Conservation (phyloP, 1,284 basidiomycete genomes). For the Meripilus lineatus region DNA sequence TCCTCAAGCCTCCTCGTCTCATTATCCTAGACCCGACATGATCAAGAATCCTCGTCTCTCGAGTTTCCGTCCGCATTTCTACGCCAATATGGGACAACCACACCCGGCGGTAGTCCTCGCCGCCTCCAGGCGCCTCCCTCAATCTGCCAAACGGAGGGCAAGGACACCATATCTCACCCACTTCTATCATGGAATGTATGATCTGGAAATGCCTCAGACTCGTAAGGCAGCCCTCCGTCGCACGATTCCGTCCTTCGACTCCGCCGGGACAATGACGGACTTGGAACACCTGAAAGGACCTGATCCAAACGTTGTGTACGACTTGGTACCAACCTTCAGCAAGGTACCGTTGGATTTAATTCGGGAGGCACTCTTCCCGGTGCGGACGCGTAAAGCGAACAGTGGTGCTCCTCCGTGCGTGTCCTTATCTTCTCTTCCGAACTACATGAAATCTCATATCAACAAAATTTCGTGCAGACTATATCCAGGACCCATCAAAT, state of each 20-base stretch:
- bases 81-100: neutral
- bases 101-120: slow-evolving; percentile 2
- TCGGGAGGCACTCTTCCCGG: slow-evolving; percentile 4
- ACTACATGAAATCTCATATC: neutral
- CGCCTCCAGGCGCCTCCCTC: slow-evolving; percentile 4
- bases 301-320: neutral
- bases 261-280: no score
- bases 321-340: neutral
- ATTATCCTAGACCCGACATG: neutral
- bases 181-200: neutral
- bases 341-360: neutral
- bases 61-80: neutral
- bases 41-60: slow-evolving; percentile 2
- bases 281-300: no score
- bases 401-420: slow-evolving; percentile 2
- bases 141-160: slow-evolving; percentile 5
- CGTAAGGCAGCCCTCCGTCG: neutral
- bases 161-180: neutral
- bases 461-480: slow-evolving; percentile 1
- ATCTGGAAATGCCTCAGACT: neutral
- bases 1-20: neutral
- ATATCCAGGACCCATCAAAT: slow-evolving; percentile 11
- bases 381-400: neutral
- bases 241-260: neutral
- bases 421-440: neutral